Evolutionary conservation across 192 early-diverging fungal species (phyloP), one percentile per base, ranked within the genome.

Genomic region (Entomortierella lignicola): DNA sequence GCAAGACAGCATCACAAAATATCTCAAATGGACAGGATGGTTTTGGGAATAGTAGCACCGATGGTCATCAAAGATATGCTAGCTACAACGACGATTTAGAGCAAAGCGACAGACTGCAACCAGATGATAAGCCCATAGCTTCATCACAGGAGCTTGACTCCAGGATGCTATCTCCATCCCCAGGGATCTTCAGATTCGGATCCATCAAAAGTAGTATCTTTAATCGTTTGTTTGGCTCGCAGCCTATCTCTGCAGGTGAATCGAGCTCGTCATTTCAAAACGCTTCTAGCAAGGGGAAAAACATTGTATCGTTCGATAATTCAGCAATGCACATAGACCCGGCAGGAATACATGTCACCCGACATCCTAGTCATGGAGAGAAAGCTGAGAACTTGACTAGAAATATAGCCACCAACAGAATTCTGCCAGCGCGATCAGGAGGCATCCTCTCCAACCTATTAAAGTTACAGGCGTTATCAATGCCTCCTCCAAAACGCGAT

Each of bases 381-480:
- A 25, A 47, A 10, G 56, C 54, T 2, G 55, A 65, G 2, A 53
- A 53, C 10, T 30, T 70, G 27, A 42, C 62, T 20, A 41, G 21
- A 8, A 63, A 68, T 27, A 68, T 69, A 8, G 43, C 47, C 2
- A 23, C 66, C 5, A 44, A 27, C 21, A 61, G 61, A 32, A 20
- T 44, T 1, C 21, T 17, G 10, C 34, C 56, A 7, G 18, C 75
- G 6, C 50, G 30, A 15, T 60, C 67, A 17, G 75, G 75, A 26
- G 75, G 75, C 17, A 79, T 79, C 25, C 68, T 79, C 8, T 79
- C 75, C 4, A 79, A 79, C 42, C 37, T 79, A 11, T 62, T 79
- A 48, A 64, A 67, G 41, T 30, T 79, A 5, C 75, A 79, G 12
- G 68, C 62, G 23, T 57, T 79, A 8, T 69, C 67, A 2, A 39